Base-by-base conservation (phyloP, 768 basidiomycete genomes). In the Dentipellis fragilis region DNA sequence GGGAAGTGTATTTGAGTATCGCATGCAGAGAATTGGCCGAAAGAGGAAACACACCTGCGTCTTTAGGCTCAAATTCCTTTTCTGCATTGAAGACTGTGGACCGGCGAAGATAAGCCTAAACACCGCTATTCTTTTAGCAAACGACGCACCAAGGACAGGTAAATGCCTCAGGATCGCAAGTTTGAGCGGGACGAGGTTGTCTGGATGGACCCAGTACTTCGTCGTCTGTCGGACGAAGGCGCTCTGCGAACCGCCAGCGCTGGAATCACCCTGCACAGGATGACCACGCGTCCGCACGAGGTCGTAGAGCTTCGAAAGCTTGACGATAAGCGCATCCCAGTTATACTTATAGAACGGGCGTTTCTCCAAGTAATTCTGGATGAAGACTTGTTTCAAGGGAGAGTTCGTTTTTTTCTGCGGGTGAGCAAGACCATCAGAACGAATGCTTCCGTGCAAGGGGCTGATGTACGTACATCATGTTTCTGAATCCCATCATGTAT, bases 221-320 rank as follows among this genome's bases (percentile, higher is more conserved):
- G 96, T 98, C 36, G 96, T 99, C 70, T 96, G 93, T 40, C 96
- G 73, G n/a, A 97, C 90, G 65, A 99, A 99, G 1, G 95, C 96
- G 62, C 89, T 96, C 73, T 99, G 96, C 61, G 72, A 88, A 1
- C 95, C 94, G 29, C 96, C 96, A 1, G 96, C 96, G 62, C 85
- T 86, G 1, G 93, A 82, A 66, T 99, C 96, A 21, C 96, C 96
- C 56, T 87, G 81, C 1, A 92, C 86, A 10, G 96, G 96, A 65
- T 97, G 90, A 0, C 96, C 96, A 53, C 96, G 77, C 0, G 94
- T 98, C 50, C 94, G 84, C 16, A 98, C 93, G 37, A 97, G 85
- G 68, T 98, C 87, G 66, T 96, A 98, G 38, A 98, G 71, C 62
- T 89, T 89, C 14, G 95, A 97, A 29, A 98, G 80, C 67, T 97